Percentiles rank a stretch among this genome's conserved stretches.
These are phyloP conservation scores for Vigna nakashimae DNA, from an alignment of 306 rosid species.

Conservation along the genomic window DNA sequence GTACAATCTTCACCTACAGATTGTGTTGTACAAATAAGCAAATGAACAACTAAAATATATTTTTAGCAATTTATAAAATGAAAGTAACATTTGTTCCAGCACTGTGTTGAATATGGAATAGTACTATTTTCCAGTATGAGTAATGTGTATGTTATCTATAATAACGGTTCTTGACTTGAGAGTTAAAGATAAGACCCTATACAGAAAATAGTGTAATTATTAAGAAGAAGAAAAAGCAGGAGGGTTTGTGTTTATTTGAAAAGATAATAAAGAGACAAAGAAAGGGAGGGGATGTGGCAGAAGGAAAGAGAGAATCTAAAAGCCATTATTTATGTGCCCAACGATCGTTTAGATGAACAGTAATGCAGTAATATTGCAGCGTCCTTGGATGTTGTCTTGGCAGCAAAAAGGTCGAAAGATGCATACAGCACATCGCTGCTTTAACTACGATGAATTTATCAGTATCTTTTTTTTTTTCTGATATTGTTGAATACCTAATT, in stretches of 20 bases:
- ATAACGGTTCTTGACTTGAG: not conserved
- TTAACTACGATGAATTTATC: slow-evolving; percentile 38
- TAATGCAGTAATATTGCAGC: slow-evolving; percentile 54
- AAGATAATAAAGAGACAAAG: slow-evolving; percentile 7
- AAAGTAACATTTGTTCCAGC: not conserved
- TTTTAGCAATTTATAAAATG: not conserved
- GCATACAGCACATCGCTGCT: slow-evolving; percentile 33
- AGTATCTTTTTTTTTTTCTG: slow-evolving; percentile 29
- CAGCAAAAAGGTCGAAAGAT: slow-evolving; percentile 55
- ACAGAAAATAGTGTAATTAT: slow-evolving; percentile 25
- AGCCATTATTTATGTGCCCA: slow-evolving; percentile 45
- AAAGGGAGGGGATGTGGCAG: slow-evolving; percentile 26
- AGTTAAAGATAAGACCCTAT: not conserved
- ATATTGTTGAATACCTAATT: slow-evolving; percentile 20
- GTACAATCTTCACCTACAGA: not conserved
- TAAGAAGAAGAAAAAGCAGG: slow-evolving; percentile 13
- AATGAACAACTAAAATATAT: no score
- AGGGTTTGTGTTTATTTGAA: slow-evolving; percentile 19
- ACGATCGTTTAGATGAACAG: slow-evolving; percentile 49
- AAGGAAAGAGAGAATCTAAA: slow-evolving; percentile 48
- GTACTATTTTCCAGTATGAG: not conserved
- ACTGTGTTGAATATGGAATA: not conserved
- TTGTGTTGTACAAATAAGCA: not conserved
- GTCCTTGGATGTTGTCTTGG: slow-evolving; percentile 56
- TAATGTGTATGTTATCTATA: not conserved